These are phyloP conservation scores for Colletotrichum tabaci DNA, from an alignment of 2,329 filamentous ascomycete species.

Conservation along the genomic window DNA sequence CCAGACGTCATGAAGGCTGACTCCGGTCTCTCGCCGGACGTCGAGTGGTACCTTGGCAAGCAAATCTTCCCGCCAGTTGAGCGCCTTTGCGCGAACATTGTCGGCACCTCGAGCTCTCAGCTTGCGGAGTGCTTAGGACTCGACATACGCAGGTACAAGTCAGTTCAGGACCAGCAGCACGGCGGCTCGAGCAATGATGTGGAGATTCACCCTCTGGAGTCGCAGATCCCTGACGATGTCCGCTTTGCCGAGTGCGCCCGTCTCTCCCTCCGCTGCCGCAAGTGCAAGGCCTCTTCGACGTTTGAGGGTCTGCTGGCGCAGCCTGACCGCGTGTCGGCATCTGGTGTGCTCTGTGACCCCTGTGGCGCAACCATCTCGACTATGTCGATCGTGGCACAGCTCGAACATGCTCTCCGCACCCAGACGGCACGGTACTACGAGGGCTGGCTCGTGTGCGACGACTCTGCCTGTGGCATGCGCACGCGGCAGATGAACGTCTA, in stretches of 20 bases:
- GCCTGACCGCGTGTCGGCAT: constrained; percentile 74
- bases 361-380: constrained; percentile 78
- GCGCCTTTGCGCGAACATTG: constrained; percentile 95
- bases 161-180: constrained; percentile 60
- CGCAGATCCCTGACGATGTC: constrained; percentile 91
- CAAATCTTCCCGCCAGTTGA: constrained; percentile 99
- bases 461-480: constrained; percentile 86
- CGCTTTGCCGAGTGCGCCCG: constrained; percentile 88
- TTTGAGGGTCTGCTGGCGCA: constrained; percentile 83
- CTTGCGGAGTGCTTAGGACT: constrained; percentile 95
- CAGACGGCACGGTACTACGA: constrained; percentile 91
- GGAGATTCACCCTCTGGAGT: constrained; percentile 92
- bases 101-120: constrained; percentile 89
- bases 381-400: constrained; percentile 85
- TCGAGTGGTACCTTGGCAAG: constrained; percentile 99
- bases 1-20: constrained; percentile 87
- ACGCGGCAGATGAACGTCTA: constrained; percentile 96
- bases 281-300: constrained; percentile 78
- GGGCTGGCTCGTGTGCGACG: constrained; percentile 91
- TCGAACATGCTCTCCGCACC: constrained; percentile 86
- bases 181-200: constrained; percentile 68
- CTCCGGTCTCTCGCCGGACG: constrained; percentile 83
- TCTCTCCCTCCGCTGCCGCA: constrained; percentile 83
- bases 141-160: constrained; percentile 87
- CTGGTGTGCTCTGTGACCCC: constrained; percentile 79